Conservation (phyloP, 495 filamentous ascomycete genomes). For the Aspergillus wentii region DNA sequence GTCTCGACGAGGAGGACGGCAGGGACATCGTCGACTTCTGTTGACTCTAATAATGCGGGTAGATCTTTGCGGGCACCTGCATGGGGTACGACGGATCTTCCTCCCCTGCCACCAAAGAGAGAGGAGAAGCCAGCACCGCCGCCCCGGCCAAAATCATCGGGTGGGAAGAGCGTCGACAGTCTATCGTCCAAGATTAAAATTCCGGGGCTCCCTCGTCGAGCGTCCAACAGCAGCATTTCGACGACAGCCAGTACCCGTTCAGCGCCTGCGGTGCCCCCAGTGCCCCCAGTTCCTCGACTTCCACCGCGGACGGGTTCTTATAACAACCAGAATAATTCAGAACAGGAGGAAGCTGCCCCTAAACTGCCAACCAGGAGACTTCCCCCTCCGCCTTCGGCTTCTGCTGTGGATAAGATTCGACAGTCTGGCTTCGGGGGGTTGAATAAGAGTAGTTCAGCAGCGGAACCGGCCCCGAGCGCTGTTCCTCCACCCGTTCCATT, state of each 20-base stretch:
- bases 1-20: slow-evolving; percentile 30
- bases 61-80: slow-evolving; percentile 41
- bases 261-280: slow-evolving; percentile 8
- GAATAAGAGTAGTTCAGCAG: slow-evolving; percentile 23
- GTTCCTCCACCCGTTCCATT: slow-evolving; percentile 53
- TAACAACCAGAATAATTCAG: slow-evolving; percentile 12
- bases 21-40: slow-evolving; percentile 27
- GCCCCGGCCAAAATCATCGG: slow-evolving; percentile 20
- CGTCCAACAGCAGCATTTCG: slow-evolving; percentile 10
- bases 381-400: slow-evolving; percentile 29
- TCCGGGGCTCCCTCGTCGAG: slow-evolving; percentile 16
- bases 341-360: slow-evolving; percentile 8
- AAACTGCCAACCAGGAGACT: slow-evolving; percentile 23
- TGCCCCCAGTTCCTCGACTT: slow-evolving; percentile 27
- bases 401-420: slow-evolving; percentile 27
- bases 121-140: slow-evolving; percentile 15
- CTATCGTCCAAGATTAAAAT: slow-evolving; percentile 7
- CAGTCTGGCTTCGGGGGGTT: slow-evolving; percentile 34
- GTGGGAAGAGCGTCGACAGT: too few relatives aligned
- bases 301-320: slow-evolving; percentile 29
- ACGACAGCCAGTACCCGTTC: slow-evolving; percentile 4
- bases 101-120: slow-evolving; percentile 40
- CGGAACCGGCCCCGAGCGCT: slow-evolving; percentile 14
- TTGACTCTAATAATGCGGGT: slow-evolving; percentile 22
- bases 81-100: slow-evolving; percentile 40